A percentile compares a stretch with the other conserved stretches of the same genome.
Conservation (phyloP, 495 filamentous ascomycete species). For the Thermothielavioides terrestris region DNA sequence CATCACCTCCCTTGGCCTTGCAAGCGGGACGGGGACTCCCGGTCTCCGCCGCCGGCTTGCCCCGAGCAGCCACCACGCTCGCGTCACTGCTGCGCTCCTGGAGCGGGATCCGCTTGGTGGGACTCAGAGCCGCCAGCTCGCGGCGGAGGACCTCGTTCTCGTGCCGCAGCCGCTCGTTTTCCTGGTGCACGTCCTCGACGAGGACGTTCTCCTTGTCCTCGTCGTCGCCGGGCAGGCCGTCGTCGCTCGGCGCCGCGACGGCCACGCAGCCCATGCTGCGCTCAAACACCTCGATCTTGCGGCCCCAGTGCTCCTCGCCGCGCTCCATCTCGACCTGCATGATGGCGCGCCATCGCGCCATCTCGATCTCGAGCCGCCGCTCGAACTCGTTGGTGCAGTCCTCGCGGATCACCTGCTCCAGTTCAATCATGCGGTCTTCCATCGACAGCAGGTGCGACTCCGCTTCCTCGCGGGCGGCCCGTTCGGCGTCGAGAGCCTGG, state of each 20-base stretch:
- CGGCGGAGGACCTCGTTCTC: constrained; percentile 44
- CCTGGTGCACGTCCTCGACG: constrained; percentile 49
- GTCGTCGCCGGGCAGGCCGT: constrained; percentile 24
- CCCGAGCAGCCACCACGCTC: neutral
- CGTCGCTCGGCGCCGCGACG: constrained; percentile 8
- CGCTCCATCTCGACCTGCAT: constrained; percentile 65
- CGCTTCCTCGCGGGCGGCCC: constrained; percentile 47
- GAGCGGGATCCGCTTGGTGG: constrained; percentile 37
- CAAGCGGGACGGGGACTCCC: constrained; percentile 9
- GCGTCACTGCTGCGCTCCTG: constrained; percentile 29
- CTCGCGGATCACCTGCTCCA: constrained; percentile 84
- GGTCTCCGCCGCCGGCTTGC: constrained; percentile 1
- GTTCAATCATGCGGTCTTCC: constrained; percentile 57
- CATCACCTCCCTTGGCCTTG: neutral
- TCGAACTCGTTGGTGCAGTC: constrained; percentile 87
- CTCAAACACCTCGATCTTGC: constrained; percentile 80
- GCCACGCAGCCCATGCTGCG: constrained; percentile 47
- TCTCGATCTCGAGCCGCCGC: constrained; percentile 58
- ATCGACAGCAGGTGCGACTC: constrained; percentile 51
- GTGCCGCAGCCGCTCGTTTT: constrained; percentile 50
- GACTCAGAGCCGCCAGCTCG: constrained; percentile 37
- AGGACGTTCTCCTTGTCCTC: constrained; percentile 45
- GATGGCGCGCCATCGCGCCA: constrained; percentile 64
- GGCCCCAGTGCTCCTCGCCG: constrained; percentile 76
- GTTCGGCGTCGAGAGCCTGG: constrained; percentile 50